These are phyloP conservation scores for Phyllosticta paracitricarpa DNA, from an alignment of 2,329 filamentous ascomycete genomes.

Conservation along the genomic window DNA sequence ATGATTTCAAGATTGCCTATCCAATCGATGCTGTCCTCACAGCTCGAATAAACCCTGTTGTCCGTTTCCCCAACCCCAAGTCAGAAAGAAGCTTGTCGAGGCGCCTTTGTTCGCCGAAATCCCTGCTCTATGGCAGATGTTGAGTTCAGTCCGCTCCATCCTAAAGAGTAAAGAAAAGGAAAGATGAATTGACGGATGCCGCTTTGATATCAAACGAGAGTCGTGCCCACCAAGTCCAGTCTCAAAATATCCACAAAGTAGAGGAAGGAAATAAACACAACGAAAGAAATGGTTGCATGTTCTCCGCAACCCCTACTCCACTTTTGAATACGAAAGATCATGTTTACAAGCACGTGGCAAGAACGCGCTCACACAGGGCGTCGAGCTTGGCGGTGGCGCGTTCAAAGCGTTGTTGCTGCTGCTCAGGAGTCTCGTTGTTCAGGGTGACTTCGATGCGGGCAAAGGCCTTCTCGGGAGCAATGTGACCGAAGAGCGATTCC, in stretches of 20 bases:
- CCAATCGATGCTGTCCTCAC: background rate
- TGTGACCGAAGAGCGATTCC: slow-evolving; percentile 27
- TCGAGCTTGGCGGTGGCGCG: slow-evolving; percentile 26
- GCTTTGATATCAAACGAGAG: slow-evolving; percentile 9
- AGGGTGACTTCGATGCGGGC: slow-evolving; percentile 56
- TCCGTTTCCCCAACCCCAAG: background rate
- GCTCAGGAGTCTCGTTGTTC: slow-evolving; percentile 33
- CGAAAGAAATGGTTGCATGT: background rate
- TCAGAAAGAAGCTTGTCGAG: background rate
- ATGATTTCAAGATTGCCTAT: background rate
- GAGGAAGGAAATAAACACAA: slow-evolving; percentile 5
- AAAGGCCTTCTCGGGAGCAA: slow-evolving; percentile 50
- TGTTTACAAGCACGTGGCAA: slow-evolving; percentile 23
- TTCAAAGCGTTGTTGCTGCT: slow-evolving; percentile 24
- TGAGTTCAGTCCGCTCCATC: background rate
- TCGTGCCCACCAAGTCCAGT: slow-evolving; percentile 5
- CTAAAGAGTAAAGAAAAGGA: background rate
- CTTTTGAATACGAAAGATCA: background rate
- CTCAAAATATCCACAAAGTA: slow-evolving; percentile 8
- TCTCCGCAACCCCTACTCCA: background rate
- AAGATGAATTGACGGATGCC: background rate
- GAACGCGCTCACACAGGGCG: slow-evolving; percentile 23
- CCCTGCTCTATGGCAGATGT: background rate
- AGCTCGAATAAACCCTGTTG: background rate
- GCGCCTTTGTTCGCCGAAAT: background rate